phyloP scores from a whole-genome alignment of 192 early-diverging fungal species.

The Diversispora epigaea region DNA sequence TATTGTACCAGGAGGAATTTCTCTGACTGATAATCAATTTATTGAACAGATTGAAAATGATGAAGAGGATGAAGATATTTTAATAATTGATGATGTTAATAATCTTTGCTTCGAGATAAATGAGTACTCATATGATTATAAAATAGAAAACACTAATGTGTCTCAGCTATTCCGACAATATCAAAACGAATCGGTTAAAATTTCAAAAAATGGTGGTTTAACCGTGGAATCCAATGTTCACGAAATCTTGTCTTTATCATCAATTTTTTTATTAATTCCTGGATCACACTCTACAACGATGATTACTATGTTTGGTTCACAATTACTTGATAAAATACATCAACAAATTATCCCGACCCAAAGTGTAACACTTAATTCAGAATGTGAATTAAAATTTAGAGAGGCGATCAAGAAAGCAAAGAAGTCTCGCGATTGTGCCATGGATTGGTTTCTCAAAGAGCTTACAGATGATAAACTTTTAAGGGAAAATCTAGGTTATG shows the following conservation, averaged over 20 bases:
- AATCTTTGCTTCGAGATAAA: neutral
- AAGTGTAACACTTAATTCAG: neutral
- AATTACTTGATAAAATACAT: conserved; percentile 17
- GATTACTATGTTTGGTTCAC: conserved; percentile 12
- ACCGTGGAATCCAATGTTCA: conserved; percentile 19
- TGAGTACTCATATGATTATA: neutral
- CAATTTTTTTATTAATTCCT: conserved; percentile 19
- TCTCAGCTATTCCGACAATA: conserved; percentile 12
- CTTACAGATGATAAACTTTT: neutral
- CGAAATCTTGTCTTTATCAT: conserved; percentile 18
- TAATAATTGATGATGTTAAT: neutral
- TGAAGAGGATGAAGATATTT: neutral
- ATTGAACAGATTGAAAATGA: too few relatives aligned
- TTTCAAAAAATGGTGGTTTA: conserved; percentile 9
- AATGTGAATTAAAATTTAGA: conserved; percentile 18
- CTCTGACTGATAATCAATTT: neutral
- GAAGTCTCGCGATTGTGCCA: neutral
- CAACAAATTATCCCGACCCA: neutral
- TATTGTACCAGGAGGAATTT: neutral
- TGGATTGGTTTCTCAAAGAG: neutral
- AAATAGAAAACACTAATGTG: neutral
- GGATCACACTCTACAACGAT: conserved; percentile 5
- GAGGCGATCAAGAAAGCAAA: conserved; percentile 15
- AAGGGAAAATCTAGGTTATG: neutral
- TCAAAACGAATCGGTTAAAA: conserved; percentile 11